These are phyloP conservation scores for Phragmites australis DNA, from an alignment of 176 grass and related monocot genomes.

Conservation along the genomic window DNA sequence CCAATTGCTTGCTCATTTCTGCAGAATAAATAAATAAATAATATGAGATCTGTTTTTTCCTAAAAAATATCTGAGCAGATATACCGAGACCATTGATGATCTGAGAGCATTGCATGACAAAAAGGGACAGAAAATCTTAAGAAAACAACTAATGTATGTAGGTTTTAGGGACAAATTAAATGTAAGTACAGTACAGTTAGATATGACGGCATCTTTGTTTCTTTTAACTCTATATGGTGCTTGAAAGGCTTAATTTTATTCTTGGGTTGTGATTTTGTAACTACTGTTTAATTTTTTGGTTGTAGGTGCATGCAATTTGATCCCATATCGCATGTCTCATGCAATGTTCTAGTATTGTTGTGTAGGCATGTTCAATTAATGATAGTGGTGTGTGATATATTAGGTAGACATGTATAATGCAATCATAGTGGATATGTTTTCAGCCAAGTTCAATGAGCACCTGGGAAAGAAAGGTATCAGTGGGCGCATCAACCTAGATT, in stretches of 20 bases:
- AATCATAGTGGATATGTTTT: slow-evolving; percentile 8
- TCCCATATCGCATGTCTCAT: not conserved
- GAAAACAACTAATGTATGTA: slow-evolving; percentile 69
- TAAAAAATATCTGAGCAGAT: slow-evolving; percentile 38
- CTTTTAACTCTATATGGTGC: not conserved
- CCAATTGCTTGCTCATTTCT: slow-evolving; percentile 19
- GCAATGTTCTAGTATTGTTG: not conserved
- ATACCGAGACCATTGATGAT: slow-evolving; percentile 74
- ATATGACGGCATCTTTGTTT: not conserved
- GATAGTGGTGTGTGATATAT: slow-evolving; percentile 4
- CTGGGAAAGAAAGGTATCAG: slow-evolving; percentile 89
- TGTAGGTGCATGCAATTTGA: not conserved
- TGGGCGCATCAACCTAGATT: slow-evolving; percentile 86
- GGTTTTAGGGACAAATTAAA: slow-evolving; percentile 78
- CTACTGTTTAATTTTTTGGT: not conserved
- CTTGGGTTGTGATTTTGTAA: not conserved
- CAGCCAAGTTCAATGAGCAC: slow-evolving; percentile 65
- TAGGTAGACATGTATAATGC: not conserved
- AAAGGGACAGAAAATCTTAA: slow-evolving; percentile 65
- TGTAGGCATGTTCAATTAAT: not conserved
- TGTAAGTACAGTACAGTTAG: slow-evolving; percentile 41
- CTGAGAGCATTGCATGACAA: slow-evolving; percentile 65
- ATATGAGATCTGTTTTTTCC: not conserved
- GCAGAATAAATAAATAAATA: not conserved
- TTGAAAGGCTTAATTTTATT: not conserved